Evolutionary conservation across 2,329 filamentous ascomycete genomes (phyloP).

Genomic region (Fusarium sulawesiense): DNA sequence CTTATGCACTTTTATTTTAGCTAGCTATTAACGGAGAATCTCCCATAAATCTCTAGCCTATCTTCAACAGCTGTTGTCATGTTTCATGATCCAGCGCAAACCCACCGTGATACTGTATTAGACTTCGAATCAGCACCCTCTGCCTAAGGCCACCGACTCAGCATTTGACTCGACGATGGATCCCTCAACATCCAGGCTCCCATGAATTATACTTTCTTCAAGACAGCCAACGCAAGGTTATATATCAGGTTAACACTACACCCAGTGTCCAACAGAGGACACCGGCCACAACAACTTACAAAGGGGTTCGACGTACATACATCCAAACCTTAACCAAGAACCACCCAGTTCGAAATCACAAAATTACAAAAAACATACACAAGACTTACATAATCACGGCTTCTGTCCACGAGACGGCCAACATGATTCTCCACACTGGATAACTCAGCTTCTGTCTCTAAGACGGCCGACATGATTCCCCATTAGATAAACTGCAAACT

Average conservation of each 20-base stretch:
- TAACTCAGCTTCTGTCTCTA: too few species aligned
- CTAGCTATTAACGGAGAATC: too few species aligned
- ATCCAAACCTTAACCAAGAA: background rate
- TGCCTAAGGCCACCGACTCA: background rate
- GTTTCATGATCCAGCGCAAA: too few species aligned
- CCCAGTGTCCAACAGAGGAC: background rate
- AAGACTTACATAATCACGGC: background rate
- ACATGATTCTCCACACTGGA: too few species aligned
- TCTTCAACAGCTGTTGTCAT: too few species aligned
- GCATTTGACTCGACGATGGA: background rate
- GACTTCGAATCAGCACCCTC: background rate
- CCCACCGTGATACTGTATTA: background rate
- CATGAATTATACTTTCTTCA: background rate
- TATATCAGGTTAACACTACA: background rate
- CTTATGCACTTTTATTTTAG: too few species aligned
- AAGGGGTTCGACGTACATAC: background rate
- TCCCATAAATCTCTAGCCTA: too few species aligned
- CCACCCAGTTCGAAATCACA: background rate
- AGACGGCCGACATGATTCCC: background rate
- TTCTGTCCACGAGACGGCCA: background rate
- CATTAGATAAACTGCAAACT: background rate
- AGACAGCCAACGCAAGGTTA: background rate
- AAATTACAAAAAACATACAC: background rate
- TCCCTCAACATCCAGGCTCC: background rate
- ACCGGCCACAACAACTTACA: background rate